Percentiles rank a stretch among this genome's conserved stretches.
Evolutionary conservation across 2,329 filamentous ascomycete species (phyloP).

Genomic region (Pseudogymnoascus verrucosus): DNA sequence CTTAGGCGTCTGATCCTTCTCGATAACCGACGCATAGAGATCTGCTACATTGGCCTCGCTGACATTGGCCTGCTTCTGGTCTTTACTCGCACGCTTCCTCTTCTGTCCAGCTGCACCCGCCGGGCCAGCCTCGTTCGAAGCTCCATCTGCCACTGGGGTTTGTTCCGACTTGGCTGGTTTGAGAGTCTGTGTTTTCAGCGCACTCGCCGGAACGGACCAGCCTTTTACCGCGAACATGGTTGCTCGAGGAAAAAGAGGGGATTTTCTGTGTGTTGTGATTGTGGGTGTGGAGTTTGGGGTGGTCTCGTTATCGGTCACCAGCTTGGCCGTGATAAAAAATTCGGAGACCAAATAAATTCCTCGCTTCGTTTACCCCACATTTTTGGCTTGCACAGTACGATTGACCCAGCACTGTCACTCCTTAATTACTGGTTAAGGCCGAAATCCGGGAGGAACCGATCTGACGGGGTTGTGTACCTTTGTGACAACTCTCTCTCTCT

Average conservation of each 20-base stretch:
- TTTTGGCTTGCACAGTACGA: not conserved
- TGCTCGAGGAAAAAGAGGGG: not conserved
- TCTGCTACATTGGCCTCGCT: conserved; percentile 65
- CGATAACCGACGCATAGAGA: conserved; percentile 73
- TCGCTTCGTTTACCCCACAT: conserved; percentile 6
- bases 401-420: too few species aligned
- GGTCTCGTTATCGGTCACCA: not conserved
- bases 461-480: not conserved
- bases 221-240: conserved; percentile 88
- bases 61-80: conserved; percentile 48
- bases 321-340: conserved; percentile 5
- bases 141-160: conserved; percentile 22
- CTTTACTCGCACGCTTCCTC: conserved; percentile 41
- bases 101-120: conserved; percentile 37
- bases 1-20: conserved; percentile 46
- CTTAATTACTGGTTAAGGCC: not conserved
- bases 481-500: not conserved
- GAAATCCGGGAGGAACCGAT: not conserved
- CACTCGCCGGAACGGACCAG: conserved; percentile 72
- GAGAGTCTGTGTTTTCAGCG: conserved; percentile 57
- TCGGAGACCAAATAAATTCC: not conserved
- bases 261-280: not conserved
- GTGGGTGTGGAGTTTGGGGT: not conserved
- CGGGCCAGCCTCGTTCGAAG: conserved; percentile 25
- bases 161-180: conserved; percentile 13